Percentiles rank a stretch among this genome's conserved stretches.
These are phyloP conservation scores for Cupressus sempervirens DNA, from an alignment of 75 land plant species.

Conservation along the genomic window DNA sequence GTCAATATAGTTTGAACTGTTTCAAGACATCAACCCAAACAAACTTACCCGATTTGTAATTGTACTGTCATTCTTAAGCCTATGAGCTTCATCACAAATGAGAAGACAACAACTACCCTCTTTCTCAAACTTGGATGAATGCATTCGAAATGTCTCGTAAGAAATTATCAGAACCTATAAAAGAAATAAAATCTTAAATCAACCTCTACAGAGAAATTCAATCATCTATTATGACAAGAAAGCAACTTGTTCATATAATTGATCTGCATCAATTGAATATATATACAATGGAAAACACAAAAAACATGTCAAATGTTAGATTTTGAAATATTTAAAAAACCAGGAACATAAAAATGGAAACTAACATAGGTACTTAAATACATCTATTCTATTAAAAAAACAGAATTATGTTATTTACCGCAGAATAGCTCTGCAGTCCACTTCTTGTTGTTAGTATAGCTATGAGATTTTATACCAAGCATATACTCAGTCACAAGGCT, in stretches of 20 bases:
- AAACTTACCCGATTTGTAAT: constrained; percentile 76
- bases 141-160: constrained; percentile 95
- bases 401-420: no score
- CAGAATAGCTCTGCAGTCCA: no score
- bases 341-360: no score
- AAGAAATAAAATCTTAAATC: not conserved
- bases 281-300: not conserved
- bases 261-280: not conserved
- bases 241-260: not conserved
- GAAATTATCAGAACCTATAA: constrained; percentile 84
- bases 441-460: no score
- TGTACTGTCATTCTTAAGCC: constrained; percentile 96
- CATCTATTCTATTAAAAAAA: no score
- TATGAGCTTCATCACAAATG: constrained; percentile 98
- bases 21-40: not conserved
- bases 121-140: constrained; percentile 73
- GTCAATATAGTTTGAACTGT: not conserved
- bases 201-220: not conserved
- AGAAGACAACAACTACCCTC: constrained; percentile 87
- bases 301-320: not conserved
- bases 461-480: not conserved
- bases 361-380: no score
- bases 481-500: not conserved
- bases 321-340: not conserved
- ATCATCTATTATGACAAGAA: not conserved